phyloP scores from a whole-genome alignment of 495 filamentous ascomycete species.

The Amniculicola lignicola region DNA sequence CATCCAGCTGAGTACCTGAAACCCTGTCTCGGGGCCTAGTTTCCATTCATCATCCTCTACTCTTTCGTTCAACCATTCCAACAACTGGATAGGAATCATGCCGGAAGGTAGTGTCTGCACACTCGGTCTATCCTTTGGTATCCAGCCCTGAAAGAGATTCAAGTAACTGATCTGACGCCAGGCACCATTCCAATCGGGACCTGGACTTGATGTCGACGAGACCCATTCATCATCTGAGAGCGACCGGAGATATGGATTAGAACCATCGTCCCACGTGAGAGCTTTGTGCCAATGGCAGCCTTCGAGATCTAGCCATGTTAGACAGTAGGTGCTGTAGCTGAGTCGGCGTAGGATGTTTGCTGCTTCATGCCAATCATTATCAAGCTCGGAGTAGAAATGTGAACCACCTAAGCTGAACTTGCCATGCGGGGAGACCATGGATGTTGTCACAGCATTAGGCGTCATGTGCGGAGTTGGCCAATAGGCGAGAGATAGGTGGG shows the following conservation, averaged over 20 bases:
- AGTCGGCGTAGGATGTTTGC: slow-evolving; percentile 66
- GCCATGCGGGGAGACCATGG: slow-evolving; percentile 48
- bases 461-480: slow-evolving; percentile 73
- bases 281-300: slow-evolving; percentile 75
- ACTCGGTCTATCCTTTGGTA: slow-evolving; percentile 16
- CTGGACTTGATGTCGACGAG: slow-evolving; percentile 7
- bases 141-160: slow-evolving; percentile 53
- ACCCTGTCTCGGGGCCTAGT: neutral
- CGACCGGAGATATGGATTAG: neutral
- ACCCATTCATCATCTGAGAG: slow-evolving; percentile 24
- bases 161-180: slow-evolving; percentile 53
- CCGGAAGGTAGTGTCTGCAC: slow-evolving; percentile 24
- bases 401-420: slow-evolving; percentile 59
- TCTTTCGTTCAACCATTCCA: slow-evolving; percentile 20
- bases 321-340: slow-evolving; percentile 61
- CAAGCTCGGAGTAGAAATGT: slow-evolving; percentile 61
- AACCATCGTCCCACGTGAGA: slow-evolving; percentile 46
- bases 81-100: slow-evolving; percentile 14
- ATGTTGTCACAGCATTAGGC: slow-evolving; percentile 55
- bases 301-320: slow-evolving; percentile 78
- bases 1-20: slow-evolving; percentile 21
- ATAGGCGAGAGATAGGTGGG: slow-evolving; percentile 73
- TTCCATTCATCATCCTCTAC: slow-evolving; percentile 1
- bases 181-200: slow-evolving; percentile 51
- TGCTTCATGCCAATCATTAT: slow-evolving; percentile 69